Evolutionary conservation across 1,284 basidiomycete genomes (phyloP).

Genomic region (Xerocomus amazonicus): DNA sequence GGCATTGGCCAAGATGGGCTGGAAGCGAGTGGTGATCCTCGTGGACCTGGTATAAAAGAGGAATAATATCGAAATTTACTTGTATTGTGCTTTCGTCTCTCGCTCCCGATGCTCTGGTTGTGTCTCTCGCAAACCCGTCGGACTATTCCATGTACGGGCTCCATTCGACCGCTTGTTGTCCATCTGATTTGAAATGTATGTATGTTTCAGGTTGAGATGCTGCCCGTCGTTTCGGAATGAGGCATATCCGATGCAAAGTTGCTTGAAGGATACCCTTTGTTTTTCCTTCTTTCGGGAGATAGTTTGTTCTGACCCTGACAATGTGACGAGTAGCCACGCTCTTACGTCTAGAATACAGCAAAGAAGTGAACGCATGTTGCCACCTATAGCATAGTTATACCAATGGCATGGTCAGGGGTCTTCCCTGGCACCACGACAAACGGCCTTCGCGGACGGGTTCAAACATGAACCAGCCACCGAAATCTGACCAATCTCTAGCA

Average conservation of each 20-base stretch:
- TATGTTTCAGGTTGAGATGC: not conserved
- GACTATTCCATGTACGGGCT: no score
- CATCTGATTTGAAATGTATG: not conserved
- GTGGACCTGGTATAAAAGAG: slow-evolving; percentile 22
- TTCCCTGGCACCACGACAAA: no score
- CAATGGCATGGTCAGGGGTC: no score
- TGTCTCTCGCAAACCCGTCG: no score
- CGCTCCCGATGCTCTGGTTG: not conserved
- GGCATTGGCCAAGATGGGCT: slow-evolving; percentile 15
- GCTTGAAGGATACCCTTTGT: not conserved
- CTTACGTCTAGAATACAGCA: no score
- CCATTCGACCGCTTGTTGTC: not conserved
- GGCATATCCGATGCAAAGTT: not conserved
- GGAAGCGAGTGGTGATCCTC: slow-evolving; percentile 13
- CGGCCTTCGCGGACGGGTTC: no score
- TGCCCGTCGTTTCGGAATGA: no score
- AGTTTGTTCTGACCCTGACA: not conserved
- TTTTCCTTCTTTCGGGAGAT: not conserved
- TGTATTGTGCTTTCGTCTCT: not conserved
- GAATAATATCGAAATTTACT: slow-evolving; percentile 4
- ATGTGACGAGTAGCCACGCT: not conserved
- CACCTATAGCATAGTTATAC: no score
- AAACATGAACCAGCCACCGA: not conserved
- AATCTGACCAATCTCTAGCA: not conserved
- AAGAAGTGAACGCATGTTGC: no score